These are phyloP conservation scores for Cladophialophora psammophila DNA, from an alignment of 2,329 filamentous ascomycete species.

Conservation along the genomic window DNA sequence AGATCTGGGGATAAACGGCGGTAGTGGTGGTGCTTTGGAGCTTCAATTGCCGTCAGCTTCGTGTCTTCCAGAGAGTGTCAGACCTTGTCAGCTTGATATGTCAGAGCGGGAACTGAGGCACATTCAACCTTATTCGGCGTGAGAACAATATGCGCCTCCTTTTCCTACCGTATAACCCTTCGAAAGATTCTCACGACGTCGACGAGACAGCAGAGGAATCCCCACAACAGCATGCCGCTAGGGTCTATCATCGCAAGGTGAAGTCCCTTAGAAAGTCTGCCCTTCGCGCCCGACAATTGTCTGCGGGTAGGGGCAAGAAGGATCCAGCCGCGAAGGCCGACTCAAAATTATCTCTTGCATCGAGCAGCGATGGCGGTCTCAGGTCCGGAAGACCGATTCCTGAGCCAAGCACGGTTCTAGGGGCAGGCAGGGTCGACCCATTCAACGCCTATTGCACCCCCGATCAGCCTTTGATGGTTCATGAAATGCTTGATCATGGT, in stretches of 20 bases:
- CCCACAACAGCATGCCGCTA: constrained; percentile 20
- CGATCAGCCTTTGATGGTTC: constrained; percentile 17
- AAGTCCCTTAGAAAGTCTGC: constrained; percentile 11
- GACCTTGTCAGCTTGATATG: not conserved
- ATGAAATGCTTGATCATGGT: constrained; percentile 27
- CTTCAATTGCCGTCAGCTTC: not conserved
- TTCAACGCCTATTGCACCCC: constrained; percentile 18
- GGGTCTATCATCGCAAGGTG: constrained; percentile 19
- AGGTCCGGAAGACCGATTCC: not conserved
- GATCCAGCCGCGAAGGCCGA: not conserved
- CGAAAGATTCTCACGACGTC: constrained; percentile 6
- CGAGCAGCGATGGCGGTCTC: not conserved
- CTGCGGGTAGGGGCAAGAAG: not conserved
- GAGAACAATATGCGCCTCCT: constrained; percentile 43
- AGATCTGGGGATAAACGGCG: not conserved
- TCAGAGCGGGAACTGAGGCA: not conserved
- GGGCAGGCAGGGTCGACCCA: constrained; percentile 22
- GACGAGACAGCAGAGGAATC: constrained; percentile 14
- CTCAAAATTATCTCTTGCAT: not conserved
- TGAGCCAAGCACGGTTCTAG: constrained; percentile 11
- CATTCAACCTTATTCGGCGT: not conserved
- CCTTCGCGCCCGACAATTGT: not conserved
- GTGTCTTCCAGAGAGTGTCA: not conserved
- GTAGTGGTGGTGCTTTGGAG: not conserved
- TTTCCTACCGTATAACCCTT: constrained; percentile 21